Conservation (phyloP, 345 rosid genomes). For the Angophora floribunda region DNA sequence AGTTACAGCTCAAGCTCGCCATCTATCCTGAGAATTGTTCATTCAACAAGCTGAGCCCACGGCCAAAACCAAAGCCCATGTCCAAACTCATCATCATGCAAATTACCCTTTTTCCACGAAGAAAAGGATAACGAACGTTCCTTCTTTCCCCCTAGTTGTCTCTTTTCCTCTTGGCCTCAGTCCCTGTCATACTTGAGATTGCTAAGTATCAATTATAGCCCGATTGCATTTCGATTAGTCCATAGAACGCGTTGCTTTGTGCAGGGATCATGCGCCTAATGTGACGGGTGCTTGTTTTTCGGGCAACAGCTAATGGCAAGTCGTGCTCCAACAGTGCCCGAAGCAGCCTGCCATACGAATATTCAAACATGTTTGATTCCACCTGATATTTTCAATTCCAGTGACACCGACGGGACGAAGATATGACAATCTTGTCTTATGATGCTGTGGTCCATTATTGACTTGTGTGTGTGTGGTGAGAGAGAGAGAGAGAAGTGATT, state of each 20-base stretch:
- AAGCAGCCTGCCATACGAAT: background rate
- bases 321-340: background rate
- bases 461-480: background rate
- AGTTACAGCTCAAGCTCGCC: background rate
- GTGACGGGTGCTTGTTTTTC: background rate
- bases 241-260: background rate
- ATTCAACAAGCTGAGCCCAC: background rate
- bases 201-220: background rate
- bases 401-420: background rate
- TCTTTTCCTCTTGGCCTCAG: background rate
- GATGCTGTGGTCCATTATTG: background rate
- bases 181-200: background rate
- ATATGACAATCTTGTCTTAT: background rate
- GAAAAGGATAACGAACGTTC: no score
- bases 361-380: background rate
- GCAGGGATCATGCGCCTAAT: background rate
- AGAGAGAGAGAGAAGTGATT: background rate
- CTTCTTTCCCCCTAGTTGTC: background rate
- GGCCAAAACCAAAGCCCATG: background rate
- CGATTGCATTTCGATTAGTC: background rate
- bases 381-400: background rate
- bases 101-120: background rate
- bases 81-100: background rate
- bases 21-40: background rate
- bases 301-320: background rate